A percentile compares a stretch with the other conserved stretches of the same genome.
phyloP scores from a whole-genome alignment of 2,329 filamentous ascomycete species.

The Apiospora marii region DNA sequence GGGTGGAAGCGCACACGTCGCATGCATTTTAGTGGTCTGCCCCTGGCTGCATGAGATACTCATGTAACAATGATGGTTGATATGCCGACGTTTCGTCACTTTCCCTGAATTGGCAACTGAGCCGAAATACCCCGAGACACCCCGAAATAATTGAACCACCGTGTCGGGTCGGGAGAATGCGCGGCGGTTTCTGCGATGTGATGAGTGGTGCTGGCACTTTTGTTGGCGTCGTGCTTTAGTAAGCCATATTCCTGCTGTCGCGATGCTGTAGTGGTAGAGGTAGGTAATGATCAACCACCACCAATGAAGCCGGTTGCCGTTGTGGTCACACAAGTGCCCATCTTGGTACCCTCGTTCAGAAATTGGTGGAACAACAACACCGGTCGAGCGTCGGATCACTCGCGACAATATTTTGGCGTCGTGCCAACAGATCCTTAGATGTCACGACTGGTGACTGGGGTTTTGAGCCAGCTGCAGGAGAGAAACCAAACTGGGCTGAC shows the following conservation, averaged over 20 bases:
- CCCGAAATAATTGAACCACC: constrained; percentile 13
- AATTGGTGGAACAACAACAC: constrained; percentile 1
- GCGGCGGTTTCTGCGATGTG: not conserved
- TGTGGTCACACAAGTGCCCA: not conserved
- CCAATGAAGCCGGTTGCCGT: not conserved
- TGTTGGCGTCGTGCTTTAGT: not conserved
- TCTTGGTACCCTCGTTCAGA: not conserved
- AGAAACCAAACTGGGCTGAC: not conserved
- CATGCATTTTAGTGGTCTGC: not conserved
- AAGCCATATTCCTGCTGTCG: not conserved
- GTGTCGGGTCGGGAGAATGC: not conserved
- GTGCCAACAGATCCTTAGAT: not conserved
- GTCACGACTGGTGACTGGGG: not conserved
- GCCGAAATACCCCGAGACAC: constrained; percentile 16
- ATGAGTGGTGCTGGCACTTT: not conserved
- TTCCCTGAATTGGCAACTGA: not conserved
- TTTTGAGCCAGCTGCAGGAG: not conserved
- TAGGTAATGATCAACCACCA: not conserved
- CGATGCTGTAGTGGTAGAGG: not conserved
- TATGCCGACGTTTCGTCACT: constrained; percentile 14
- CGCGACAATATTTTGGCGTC: not conserved
- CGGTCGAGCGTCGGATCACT: not conserved
- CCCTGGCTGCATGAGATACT: constrained; percentile 1
- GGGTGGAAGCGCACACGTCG: not conserved
- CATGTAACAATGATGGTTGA: not conserved